phyloP scores from a whole-genome alignment of 2,329 filamentous ascomycete genomes.

The Colletotrichum limetticola region DNA sequence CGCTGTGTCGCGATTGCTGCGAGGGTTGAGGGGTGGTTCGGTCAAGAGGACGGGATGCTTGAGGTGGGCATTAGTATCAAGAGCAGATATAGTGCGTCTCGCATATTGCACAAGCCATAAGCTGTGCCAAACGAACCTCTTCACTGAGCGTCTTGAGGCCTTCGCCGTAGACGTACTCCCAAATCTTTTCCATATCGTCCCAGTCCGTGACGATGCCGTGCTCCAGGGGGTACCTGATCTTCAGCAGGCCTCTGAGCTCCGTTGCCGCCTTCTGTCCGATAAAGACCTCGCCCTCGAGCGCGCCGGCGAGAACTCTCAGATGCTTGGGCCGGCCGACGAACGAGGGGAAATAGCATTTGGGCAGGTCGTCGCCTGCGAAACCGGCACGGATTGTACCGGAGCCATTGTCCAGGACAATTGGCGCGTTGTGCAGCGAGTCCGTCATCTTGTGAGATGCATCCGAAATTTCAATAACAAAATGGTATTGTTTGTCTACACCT shows the following conservation, averaged over 20 bases:
- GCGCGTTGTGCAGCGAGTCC: slow-evolving; percentile 88
- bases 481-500: not conserved
- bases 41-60: slow-evolving; percentile 96
- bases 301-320: slow-evolving; percentile 92
- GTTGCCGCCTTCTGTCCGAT: slow-evolving; percentile 90
- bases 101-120: not conserved
- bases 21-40: slow-evolving; percentile 94
- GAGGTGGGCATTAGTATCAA: slow-evolving; percentile 34
- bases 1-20: slow-evolving; percentile 93
- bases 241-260: slow-evolving; percentile 90
- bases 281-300: slow-evolving; percentile 95
- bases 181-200: slow-evolving; percentile 99
- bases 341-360: slow-evolving; percentile 97
- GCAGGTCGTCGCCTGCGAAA: slow-evolving; percentile 94
- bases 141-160: slow-evolving; percentile 97
- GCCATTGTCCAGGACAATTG: slow-evolving; percentile 98
- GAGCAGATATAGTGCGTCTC: not conserved
- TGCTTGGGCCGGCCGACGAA: slow-evolving; percentile 98
- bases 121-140: slow-evolving; percentile 69
- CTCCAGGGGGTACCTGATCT: slow-evolving; percentile 95
- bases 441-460: slow-evolving; percentile 54
- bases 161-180: slow-evolving; percentile 97
- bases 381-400: slow-evolving; percentile 97
- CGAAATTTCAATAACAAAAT: not conserved
- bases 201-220: slow-evolving; percentile 99